Conservation (phyloP, 148 eudicot species). For the Vaccinium vitisidaea region DNA sequence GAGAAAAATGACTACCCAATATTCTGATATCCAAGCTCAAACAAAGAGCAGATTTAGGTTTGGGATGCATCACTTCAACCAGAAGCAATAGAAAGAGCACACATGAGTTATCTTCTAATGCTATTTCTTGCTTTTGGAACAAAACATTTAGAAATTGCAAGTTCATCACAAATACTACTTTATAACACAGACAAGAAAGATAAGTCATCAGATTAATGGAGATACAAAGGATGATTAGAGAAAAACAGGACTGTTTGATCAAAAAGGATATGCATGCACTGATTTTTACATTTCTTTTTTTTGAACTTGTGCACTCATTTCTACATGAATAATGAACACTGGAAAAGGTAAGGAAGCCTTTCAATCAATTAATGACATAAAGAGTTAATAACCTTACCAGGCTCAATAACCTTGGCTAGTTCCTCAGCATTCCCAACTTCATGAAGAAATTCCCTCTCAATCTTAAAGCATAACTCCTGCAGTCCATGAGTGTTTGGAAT, state of each 20-base stretch:
- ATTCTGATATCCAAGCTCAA: background rate
- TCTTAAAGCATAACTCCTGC: constrained; percentile 53
- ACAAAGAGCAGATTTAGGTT: background rate
- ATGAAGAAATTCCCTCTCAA: constrained; percentile 67
- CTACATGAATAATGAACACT: background rate
- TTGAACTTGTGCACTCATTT: background rate
- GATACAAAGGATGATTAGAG: background rate
- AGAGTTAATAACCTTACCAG: constrained; percentile 44
- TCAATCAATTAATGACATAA: constrained; percentile 2
- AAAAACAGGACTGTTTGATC: background rate
- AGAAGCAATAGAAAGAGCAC: constrained; percentile 7
- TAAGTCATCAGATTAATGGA: background rate
- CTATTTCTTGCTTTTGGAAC: background rate
- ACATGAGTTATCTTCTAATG: background rate
- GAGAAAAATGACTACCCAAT: background rate
- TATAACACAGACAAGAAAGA: background rate
- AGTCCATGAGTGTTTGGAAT: constrained; percentile 34
- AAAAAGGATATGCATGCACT: background rate
- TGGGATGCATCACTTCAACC: constrained; percentile 8
- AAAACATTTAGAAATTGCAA: background rate
- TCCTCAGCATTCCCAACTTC: constrained; percentile 88
- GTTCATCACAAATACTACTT: background rate
- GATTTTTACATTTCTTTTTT: background rate
- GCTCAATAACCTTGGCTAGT: constrained; percentile 63
- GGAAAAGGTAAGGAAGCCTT: constrained; percentile 6